These are phyloP conservation scores for Thymus mandschuricus DNA, from an alignment of 257 asterid species.

Conservation along the genomic window DNA sequence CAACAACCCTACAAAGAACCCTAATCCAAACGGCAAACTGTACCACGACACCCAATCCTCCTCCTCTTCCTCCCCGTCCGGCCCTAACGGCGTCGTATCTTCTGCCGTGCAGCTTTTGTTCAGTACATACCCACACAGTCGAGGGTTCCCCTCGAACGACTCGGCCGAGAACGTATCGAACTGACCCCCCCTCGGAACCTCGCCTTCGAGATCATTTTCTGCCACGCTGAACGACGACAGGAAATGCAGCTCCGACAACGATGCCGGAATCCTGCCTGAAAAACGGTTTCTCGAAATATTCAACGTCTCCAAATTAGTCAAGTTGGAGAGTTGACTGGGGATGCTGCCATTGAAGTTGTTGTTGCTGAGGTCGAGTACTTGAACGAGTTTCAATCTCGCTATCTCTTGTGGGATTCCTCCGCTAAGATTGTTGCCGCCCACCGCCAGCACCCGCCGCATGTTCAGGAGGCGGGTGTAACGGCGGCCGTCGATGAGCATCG, in stretches of 20 bases:
- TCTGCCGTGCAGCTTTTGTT: slow-evolving; percentile 23
- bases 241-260: slow-evolving; percentile 48
- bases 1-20: background rate
- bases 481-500: slow-evolving; percentile 34
- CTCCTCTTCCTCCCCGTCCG: slow-evolving; percentile 25
- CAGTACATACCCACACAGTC: slow-evolving; percentile 46
- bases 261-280: slow-evolving; percentile 45
- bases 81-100: too few relatives aligned
- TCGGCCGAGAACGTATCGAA: slow-evolving; percentile 41
- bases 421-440: slow-evolving; percentile 22
- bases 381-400: slow-evolving; percentile 43
- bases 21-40: slow-evolving; percentile 33
- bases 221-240: slow-evolving; percentile 24
- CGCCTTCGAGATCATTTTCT: slow-evolving; percentile 50
- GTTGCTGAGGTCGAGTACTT: slow-evolving; percentile 37
- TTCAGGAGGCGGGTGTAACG: slow-evolving; percentile 44
- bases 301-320: slow-evolving; percentile 42
- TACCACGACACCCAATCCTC: slow-evolving; percentile 25
- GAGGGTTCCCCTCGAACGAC: slow-evolving; percentile 27
- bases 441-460: background rate
- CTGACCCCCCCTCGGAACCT: slow-evolving; percentile 51
- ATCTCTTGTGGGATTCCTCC: slow-evolving; percentile 48
- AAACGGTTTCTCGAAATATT: slow-evolving; percentile 40
- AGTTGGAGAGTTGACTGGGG: slow-evolving; percentile 40
- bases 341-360: slow-evolving; percentile 48